These are phyloP conservation scores for Hyphopichia buzzinii DNA, from an alignment of 1,139 yeast species.

Conservation along the genomic window DNA sequence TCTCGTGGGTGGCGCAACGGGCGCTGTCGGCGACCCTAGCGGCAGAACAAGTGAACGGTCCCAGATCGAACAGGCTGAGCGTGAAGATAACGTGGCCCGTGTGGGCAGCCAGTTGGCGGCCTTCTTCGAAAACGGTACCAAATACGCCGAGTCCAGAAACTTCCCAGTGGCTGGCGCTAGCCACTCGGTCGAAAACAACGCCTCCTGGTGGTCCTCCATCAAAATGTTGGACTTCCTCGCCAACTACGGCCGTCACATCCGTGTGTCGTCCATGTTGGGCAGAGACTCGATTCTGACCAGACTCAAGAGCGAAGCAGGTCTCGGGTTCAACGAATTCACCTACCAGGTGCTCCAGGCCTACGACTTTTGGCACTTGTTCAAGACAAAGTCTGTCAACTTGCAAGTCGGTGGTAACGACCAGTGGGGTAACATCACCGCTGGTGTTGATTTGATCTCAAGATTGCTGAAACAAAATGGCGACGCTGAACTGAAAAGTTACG, in stretches of 20 bases:
- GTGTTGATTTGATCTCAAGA: slow-evolving; percentile 80
- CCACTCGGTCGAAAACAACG: slow-evolving; percentile 48
- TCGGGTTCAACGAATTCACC: slow-evolving; percentile 91
- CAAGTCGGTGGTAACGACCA: slow-evolving; percentile 98
- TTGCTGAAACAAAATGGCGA: slow-evolving; percentile 27
- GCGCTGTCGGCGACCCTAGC: slow-evolving; percentile 95
- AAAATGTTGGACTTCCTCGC: slow-evolving; percentile 76
- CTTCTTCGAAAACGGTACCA: slow-evolving; percentile 64
- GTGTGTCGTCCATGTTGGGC: slow-evolving; percentile 84
- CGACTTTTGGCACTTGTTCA: slow-evolving; percentile 84
- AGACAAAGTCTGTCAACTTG: slow-evolving; percentile 55
- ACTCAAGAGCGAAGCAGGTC: slow-evolving; percentile 64
- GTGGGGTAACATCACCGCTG: slow-evolving; percentile 98
- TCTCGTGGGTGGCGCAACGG: slow-evolving; percentile 97
- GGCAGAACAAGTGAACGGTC: slow-evolving; percentile 79
- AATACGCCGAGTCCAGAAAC: slow-evolving; percentile 58
- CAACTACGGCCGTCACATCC: slow-evolving; percentile 71
- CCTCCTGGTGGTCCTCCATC: slow-evolving; percentile 82
- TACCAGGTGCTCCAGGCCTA: slow-evolving; percentile 92
- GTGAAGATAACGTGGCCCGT: slow-evolving; percentile 57
- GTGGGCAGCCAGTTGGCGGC: slow-evolving; percentile 61
- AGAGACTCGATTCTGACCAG: slow-evolving; percentile 85
- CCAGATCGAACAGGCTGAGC: slow-evolving; percentile 47
- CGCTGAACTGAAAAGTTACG: slow-evolving; percentile 45
- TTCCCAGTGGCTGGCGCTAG: slow-evolving; percentile 40